Conservation (phyloP, 352 stramenopile species). For the Phytopythium helicoides region DNA sequence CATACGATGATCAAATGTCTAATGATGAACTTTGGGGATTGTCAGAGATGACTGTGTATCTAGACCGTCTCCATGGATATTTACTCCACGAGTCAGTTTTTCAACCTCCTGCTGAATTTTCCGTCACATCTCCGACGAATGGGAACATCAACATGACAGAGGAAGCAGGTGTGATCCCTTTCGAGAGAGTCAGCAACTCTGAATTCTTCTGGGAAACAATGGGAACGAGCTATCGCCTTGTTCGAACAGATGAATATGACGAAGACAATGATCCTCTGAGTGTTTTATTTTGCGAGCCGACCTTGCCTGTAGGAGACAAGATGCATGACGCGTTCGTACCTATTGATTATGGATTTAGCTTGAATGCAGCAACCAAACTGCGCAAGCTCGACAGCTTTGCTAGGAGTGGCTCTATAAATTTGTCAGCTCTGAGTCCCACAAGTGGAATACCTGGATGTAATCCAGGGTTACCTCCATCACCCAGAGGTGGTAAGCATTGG, state of each 20-base stretch:
- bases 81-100: constrained; percentile 31
- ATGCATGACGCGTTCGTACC: constrained; percentile 49
- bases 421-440: constrained; percentile 12
- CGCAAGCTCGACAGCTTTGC: constrained; percentile 14
- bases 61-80: constrained; percentile 56
- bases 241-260: constrained; percentile 15
- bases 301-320: constrained; percentile 23
- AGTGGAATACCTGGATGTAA: constrained; percentile 1
- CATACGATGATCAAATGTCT: not conserved
- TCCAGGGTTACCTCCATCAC: constrained; percentile 12
- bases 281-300: constrained; percentile 27
- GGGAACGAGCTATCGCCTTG: constrained; percentile 58
- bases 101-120: not conserved
- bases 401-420: constrained; percentile 15
- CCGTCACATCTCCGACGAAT: not conserved
- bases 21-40: constrained; percentile 36
- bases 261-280: constrained; percentile 22
- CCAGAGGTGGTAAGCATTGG: constrained; percentile 42
- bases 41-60: constrained; percentile 57
- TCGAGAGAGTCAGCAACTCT: constrained; percentile 23
- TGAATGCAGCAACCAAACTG: constrained; percentile 18
- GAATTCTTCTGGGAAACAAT: constrained; percentile 66
- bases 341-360: constrained; percentile 44
- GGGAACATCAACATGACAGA: constrained; percentile 10
- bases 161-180: constrained; percentile 19